These are phyloP conservation scores for Azolla pinnata DNA, from an alignment of 75 land plant species.

Conservation along the genomic window DNA sequence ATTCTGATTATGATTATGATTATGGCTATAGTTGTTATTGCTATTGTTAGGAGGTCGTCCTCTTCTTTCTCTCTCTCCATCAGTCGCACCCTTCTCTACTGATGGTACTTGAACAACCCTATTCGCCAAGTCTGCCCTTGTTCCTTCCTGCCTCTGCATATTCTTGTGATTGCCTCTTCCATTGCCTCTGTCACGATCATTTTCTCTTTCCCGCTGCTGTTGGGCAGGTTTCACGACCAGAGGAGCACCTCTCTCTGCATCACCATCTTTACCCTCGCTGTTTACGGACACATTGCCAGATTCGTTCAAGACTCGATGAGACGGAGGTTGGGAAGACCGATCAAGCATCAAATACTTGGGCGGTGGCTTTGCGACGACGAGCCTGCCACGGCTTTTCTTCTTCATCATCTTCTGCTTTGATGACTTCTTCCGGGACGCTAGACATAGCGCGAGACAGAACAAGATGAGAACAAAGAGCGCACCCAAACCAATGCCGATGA, in stretches of 20 bases:
- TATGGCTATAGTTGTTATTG: too few relatives aligned
- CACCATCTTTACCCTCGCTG: neutral
- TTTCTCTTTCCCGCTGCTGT: neutral
- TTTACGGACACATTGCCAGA: too few relatives aligned
- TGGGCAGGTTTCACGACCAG: neutral
- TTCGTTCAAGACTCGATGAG: too few relatives aligned
- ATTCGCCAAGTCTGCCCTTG: neutral
- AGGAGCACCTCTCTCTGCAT: neutral
- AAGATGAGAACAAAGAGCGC: constrained; percentile 46
- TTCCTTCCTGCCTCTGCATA: neutral
- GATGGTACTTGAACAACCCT: neutral
- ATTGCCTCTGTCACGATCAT: neutral
- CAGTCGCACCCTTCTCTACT: neutral
- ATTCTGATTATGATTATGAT: too few relatives aligned
- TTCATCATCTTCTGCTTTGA: neutral
- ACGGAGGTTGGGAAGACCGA: too few relatives aligned
- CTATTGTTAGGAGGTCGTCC: too few relatives aligned
- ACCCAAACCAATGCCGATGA: constrained; percentile 50
- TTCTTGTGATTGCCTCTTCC: neutral
- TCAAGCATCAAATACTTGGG: neutral
- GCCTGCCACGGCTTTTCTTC: neutral
- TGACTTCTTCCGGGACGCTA: constrained; percentile 21
- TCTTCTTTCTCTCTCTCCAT: neutral
- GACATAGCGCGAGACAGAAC: constrained; percentile 49
- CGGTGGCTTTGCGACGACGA: neutral